phyloP scores from a whole-genome alignment of 805 yeast species.

The Saccharomycopsis lassenensis region DNA sequence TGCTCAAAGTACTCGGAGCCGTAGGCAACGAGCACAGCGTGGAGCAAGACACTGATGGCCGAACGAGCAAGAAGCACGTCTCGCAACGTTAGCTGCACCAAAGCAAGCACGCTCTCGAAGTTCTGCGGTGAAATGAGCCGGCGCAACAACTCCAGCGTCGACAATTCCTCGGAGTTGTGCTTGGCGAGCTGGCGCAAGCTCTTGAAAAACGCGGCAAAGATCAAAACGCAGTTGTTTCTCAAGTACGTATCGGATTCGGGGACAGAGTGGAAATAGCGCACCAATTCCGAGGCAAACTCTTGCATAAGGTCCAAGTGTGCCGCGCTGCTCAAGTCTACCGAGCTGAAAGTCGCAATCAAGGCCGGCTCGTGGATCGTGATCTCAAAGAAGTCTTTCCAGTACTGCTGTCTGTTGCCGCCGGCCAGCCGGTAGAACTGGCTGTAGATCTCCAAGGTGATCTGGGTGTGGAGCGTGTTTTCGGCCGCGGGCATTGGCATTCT shows the following conservation, averaged over 20 bases:
- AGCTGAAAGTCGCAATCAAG: conserved; percentile 15
- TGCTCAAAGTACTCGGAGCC: conserved; percentile 4
- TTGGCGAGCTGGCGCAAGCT: conserved; percentile 3
- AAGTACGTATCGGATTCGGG: conserved; percentile 3
- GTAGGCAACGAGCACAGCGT: conserved; percentile 7
- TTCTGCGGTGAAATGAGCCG: too few relatives aligned
- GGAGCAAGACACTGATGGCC: conserved; percentile 8
- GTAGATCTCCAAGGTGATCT: conserved; percentile 11
- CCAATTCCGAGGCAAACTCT: conserved; percentile 2
- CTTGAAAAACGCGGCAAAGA: conserved; percentile 16
- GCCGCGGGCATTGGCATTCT: neutral
- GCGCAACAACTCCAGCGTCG: too few relatives aligned
- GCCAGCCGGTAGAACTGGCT: conserved; percentile 8
- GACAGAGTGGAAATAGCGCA: neutral
- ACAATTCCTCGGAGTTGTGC: conserved; percentile 1
- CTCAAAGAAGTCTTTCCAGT: conserved; percentile 16
- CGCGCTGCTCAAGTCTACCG: conserved; percentile 4
- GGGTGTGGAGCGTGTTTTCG: conserved; percentile 9
- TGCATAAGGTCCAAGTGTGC: conserved; percentile 3
- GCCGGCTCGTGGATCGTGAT: conserved; percentile 16
- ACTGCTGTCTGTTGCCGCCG: conserved; percentile 8
- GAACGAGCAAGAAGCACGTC: conserved; percentile 1
- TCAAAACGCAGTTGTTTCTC: conserved; percentile 12
- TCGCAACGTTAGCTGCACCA: too few relatives aligned
- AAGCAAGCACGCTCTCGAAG: too few relatives aligned